These are phyloP conservation scores for Pythium dissotocum DNA, from an alignment of 352 stramenopile genomes.

Conservation along the genomic window DNA sequence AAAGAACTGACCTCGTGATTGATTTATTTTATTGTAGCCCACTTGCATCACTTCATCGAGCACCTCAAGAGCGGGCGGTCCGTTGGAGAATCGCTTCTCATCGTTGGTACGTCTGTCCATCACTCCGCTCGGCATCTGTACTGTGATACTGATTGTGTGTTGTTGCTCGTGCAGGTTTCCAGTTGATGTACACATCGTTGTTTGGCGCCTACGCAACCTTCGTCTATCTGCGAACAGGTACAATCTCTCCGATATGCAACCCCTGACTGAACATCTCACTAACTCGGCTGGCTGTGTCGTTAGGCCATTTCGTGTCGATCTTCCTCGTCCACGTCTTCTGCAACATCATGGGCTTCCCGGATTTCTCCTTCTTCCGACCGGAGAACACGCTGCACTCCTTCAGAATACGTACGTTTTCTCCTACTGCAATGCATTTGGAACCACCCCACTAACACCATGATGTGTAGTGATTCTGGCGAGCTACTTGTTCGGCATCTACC, in stretches of 20 bases:
- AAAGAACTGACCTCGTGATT: neutral
- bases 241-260: neutral
- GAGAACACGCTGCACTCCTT: constrained; percentile 75
- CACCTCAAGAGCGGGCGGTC: constrained; percentile 72
- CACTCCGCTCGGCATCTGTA: neutral
- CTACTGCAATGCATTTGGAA: neutral
- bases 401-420: constrained; percentile 54
- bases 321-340: constrained; percentile 93
- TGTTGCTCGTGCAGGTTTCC: constrained; percentile 61
- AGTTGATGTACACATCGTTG: constrained; percentile 95
- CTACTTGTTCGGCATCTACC: constrained; percentile 86
- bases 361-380: constrained; percentile 81
- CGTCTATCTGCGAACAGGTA: constrained; percentile 90
- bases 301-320: constrained; percentile 87
- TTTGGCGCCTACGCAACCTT: constrained; percentile 96
- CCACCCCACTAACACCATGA: neutral
- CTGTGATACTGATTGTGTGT: neutral
- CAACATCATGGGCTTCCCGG: constrained; percentile 95
- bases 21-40: constrained; percentile 38
- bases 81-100: constrained; percentile 68
- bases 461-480: constrained; percentile 65
- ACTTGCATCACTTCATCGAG: constrained; percentile 88
- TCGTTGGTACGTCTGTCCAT: constrained; percentile 54
- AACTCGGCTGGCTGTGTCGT: neutral
- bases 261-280: too few species aligned